Evolutionary conservation across 345 rosid species (phyloP).

Genomic region (Sisymbrium altissimum): DNA sequence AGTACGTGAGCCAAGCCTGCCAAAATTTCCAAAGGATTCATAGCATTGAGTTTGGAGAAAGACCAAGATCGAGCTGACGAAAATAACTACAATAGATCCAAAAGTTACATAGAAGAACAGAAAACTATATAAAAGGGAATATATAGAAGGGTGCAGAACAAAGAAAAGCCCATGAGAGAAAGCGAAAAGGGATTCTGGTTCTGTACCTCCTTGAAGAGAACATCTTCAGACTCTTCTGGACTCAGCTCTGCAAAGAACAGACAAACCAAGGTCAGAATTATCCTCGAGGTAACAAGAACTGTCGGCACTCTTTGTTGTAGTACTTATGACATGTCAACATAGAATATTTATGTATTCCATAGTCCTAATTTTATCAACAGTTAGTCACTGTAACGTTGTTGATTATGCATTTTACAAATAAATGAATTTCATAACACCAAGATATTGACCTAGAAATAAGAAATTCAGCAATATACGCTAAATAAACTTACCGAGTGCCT

Average conservation of each 20-base stretch:
- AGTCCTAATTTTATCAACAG: not conserved
- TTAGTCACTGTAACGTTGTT: not conserved
- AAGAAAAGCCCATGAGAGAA: constrained; percentile 8
- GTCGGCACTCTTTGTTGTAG: not conserved
- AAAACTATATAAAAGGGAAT: not conserved
- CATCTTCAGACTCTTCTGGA: constrained; percentile 96
- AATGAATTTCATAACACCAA: constrained; percentile 3
- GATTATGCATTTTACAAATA: not conserved
- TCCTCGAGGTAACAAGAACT: not conserved
- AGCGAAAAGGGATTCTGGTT: not conserved
- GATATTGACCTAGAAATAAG: not conserved
- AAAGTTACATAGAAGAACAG: not conserved
- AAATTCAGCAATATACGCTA: not conserved
- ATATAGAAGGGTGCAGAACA: not conserved
- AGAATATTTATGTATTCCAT: not conserved
- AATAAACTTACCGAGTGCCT: constrained; percentile 76
- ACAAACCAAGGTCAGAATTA: not conserved
- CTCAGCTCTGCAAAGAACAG: constrained; percentile 62
- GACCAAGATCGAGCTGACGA: not conserved
- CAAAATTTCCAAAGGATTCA: constrained; percentile 10
- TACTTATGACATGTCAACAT: not conserved
- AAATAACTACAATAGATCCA: constrained; percentile 1
- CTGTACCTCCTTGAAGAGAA: constrained; percentile 92
- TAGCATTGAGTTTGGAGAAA: not conserved
- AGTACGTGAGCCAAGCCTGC: constrained; percentile 99